Evolutionary conservation across 345 rosid genomes (phyloP), one percentile per base, ranked within the genome.

Genomic region (Populus ilicifolia): DNA sequence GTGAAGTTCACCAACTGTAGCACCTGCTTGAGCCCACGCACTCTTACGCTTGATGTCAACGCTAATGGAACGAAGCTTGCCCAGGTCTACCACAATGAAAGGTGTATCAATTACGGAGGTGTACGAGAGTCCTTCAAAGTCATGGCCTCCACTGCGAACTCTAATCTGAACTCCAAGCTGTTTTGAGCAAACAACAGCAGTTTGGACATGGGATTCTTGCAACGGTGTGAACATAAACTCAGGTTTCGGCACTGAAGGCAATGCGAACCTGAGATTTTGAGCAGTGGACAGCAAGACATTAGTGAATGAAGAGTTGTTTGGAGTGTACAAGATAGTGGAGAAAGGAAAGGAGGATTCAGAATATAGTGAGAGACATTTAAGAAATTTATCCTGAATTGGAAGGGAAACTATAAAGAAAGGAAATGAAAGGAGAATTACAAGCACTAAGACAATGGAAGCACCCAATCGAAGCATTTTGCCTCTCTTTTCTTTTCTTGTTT

Each of bases 101-200:
- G 82, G 78, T 1, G 35, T 2, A 18, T 77, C 70, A 35, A 48
- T 63, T 33, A 68, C 46, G 4, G 82, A 74, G 16, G 39, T 69
- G 50, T 74, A 79, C 27, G 82, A 74, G 30, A 79, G 50, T 41
- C 78, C 82, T n/a, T 79, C 82, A 29, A 35, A 36, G 21, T 79
- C 78, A 69, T 79, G 82, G 33, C 82, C 82, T 3, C 82, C 82
- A 25, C 84, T 81, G 3, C 84, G 84, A 56, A 81, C 20, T 9
- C 78, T 64, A 11, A 74, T 72, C 23, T 73, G 75, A 33, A 81
- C 65, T 18, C 75, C 78, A 4, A 81, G 78, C 39, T 8, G 5
- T 25, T 81, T 77, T 18, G 81, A 29, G 69, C 84, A 81, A 9
- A 64, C 30, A 23, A 81, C 84, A 3, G 84, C 71, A 36, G 84